A percentile compares a stretch with the other conserved stretches of the same genome.
These are phyloP conservation scores for Fraxinus paxiana DNA, from an alignment of 305 asterid genomes.

Conservation along the genomic window DNA sequence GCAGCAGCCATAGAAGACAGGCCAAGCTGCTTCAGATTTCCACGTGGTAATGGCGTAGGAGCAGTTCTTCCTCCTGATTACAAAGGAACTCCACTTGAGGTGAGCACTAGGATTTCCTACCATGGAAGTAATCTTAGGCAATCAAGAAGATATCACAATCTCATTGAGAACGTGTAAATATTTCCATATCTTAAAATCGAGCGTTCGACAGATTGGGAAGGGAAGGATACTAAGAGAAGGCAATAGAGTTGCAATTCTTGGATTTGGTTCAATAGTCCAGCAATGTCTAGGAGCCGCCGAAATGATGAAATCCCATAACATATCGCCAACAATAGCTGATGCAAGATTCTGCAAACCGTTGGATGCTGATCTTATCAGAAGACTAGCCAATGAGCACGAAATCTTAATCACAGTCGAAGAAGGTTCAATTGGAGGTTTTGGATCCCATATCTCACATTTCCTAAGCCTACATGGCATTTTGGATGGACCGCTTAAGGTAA, in stretches of 20 bases:
- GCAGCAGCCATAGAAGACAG: conserved; percentile 53
- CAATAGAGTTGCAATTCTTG: conserved; percentile 51
- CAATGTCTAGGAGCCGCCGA: conserved; percentile 52
- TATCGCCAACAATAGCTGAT: conserved; percentile 51
- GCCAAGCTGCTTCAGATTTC: conserved; percentile 61
- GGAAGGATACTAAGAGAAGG: conserved; percentile 57
- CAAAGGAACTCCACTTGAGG: conserved; percentile 63
- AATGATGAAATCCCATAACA: conserved; percentile 33
- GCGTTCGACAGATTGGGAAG: conserved; percentile 40
- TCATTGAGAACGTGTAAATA: background rate
- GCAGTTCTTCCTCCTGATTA: conserved; percentile 41
- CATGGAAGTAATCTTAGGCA: background rate
- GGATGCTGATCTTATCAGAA: conserved; percentile 43
- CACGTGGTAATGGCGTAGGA: conserved; percentile 67
- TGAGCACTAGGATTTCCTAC: conserved; percentile 3
- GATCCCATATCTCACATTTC: conserved; percentile 59
- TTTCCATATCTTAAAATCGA: background rate
- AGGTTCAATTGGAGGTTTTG: conserved; percentile 67
- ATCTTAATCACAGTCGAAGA: conserved; percentile 61
- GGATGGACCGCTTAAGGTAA: conserved; percentile 57
- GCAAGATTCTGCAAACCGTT: conserved; percentile 76
- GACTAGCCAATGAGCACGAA: conserved; percentile 47
- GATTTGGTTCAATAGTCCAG: conserved; percentile 57
- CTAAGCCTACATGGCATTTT: conserved; percentile 50
- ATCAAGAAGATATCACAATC: background rate